Evolutionary conservation across 371 early-diverging fungal genomes (phyloP), one percentile per base, ranked within the genome.

Genomic region (Furculomyces boomerangus): DNA sequence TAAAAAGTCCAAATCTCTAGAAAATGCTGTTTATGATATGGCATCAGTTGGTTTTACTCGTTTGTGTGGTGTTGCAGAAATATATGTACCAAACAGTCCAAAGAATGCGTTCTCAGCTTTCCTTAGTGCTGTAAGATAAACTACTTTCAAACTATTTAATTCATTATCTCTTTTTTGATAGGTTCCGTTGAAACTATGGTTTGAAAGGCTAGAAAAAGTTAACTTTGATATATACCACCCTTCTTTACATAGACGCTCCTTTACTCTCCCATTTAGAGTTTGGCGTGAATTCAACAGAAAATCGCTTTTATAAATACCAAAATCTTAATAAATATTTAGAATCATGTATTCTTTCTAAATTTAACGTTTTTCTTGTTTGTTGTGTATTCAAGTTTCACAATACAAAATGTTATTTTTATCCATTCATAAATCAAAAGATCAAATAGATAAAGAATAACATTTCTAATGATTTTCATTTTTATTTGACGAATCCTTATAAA

Each of bases 171-270:
- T 27, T 54, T 18, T 56, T 46, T 30, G 20, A 56, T 54, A 54
- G 55, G 55, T 54, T 18, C 70, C 76, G 0, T 56, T 56, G 48
- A 67, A 76, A 29, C 43, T 53, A 30, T 77, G 67, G 61, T 62
- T 79, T 16, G 65, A 70, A 50, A 54, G 61, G n/a, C 68, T 79
- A 2, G 75, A 79, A 50, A 58, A 49, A 43, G 62, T 54, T 28
- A 59, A 73, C 24, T 79, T 79, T 54, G 56, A 79, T 49, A 54
- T 76, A 0, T 78, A 72, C 59, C 70, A 78, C 30, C 46, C 46
- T 8, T 29, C 54, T 16, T 60, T 77, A 39, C 59, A 50, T 5
- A 65, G 54, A 26, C 63, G 66, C 35, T 56, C 61, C 25, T 60
- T 72, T 58, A 57, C 56, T 44, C 54, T 78, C 40, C 65, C 72